Evolutionary conservation across 306 rosid genomes (phyloP).

Genomic region (Vigna mungo): DNA sequence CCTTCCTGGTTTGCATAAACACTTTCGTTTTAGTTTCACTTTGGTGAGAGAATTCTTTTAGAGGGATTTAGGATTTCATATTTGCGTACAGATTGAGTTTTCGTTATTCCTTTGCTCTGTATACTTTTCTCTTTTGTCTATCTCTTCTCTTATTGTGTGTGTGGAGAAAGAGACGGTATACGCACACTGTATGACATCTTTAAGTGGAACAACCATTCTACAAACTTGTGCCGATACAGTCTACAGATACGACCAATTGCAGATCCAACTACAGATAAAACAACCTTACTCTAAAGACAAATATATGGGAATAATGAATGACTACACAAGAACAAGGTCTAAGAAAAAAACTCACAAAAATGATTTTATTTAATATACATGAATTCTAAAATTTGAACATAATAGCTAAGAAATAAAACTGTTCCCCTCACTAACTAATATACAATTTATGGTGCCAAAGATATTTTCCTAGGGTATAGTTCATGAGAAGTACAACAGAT

Average conservation of each 20-base stretch:
- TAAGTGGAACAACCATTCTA: too few species aligned
- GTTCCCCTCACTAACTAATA: constrained; percentile 43
- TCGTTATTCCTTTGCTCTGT: too few species aligned
- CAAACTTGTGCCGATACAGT: too few species aligned
- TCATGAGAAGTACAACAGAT: constrained; percentile 37
- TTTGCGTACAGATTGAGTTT: background rate
- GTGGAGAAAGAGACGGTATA: too few species aligned
- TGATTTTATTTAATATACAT: constrained; percentile 46
- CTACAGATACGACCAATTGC: background rate
- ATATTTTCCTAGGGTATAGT: constrained; percentile 30
- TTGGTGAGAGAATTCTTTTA: background rate
- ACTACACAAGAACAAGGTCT: constrained; percentile 17
- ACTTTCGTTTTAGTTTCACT: background rate
- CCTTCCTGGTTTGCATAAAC: background rate
- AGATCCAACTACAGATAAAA: constrained; percentile 8
- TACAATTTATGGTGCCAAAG: constrained; percentile 43
- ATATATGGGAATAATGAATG: background rate
- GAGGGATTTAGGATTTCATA: background rate
- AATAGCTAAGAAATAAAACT: constrained; percentile 24
- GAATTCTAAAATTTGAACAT: background rate
- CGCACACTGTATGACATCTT: too few species aligned
- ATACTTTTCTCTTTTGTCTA: too few species aligned
- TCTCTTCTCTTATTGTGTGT: too few species aligned
- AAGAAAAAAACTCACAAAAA: constrained; percentile 19
- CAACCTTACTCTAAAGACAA: background rate